Base-by-base conservation (phyloP, 2,329 filamentous ascomycete genomes). In the Pseudogymnoascus sp. region DNA sequence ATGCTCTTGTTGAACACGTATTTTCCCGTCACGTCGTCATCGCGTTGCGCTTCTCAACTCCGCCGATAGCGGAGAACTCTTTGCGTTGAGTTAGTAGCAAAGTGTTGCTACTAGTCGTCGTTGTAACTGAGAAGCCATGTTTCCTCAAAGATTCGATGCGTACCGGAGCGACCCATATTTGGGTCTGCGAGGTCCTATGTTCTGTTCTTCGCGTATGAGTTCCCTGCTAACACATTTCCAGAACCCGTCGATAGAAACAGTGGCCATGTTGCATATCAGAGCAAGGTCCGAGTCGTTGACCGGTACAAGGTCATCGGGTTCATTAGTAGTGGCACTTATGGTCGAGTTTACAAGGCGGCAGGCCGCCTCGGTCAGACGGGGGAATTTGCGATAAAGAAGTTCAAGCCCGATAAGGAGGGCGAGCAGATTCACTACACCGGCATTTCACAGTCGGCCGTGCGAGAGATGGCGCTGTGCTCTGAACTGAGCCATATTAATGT, bases 371-470 rank as follows among this genome's bases (percentile, higher is more conserved):
- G 86, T 68, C 79, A 86, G 73, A 77, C 84, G 59, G 89, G 90
- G 65, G 91, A 96, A 71, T 97, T 96, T 72, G 94, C 94, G 68
- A 99, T 99, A 79, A 99, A 99, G 74, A 99, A 99, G 84, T 96
- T 73, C 65, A 74, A 70, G 75, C 71, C 58, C 5, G 94, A 99
- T 75, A 99, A 97, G 77, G 94, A 99, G 76, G 94, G 94, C 62
- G 94, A 99, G 74, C 84, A 89, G 69, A 79, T 97, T 54, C 89
- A 95, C 69, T 99, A 99, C 75, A 97, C 94, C 0, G 94, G 94
- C 64, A 96, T 99, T 66, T 97, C 94, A 0, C 94, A 99, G 74
- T 97, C 92, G 11, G 94, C 94, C 4, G 90, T 97, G 66, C 90
- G 94, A 60, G 94, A 99, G 75, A 99, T 99, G 92, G 91, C 93